Evolutionary conservation across 23 red algal species (phyloP).

Genomic region (Gracilariopsis chorda): DNA sequence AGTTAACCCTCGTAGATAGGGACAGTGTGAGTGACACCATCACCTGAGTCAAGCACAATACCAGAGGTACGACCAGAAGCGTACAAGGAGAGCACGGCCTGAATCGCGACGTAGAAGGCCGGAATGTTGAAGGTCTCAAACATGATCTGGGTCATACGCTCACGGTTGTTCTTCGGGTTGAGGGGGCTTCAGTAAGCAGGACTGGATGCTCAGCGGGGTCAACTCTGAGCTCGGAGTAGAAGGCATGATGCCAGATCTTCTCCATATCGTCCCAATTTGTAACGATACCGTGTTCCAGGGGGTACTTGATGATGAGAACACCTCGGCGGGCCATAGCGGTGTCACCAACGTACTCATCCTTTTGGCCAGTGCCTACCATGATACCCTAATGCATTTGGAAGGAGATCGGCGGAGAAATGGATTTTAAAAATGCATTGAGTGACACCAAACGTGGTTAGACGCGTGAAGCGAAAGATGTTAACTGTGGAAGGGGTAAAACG

Average conservation of each 20-base stretch:
- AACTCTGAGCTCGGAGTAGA: conserved; percentile 97
- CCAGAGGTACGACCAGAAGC: conserved; percentile 98
- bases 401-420: not conserved
- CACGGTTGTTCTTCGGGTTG: conserved; percentile 97
- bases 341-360: conserved; percentile 99
- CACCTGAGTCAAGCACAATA: conserved; percentile 98
- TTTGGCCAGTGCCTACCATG: conserved; percentile 98
- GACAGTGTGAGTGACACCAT: conserved; percentile 99
- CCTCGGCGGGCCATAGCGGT: conserved; percentile 94
- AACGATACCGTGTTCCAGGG: conserved; percentile 99
- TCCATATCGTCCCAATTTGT: conserved; percentile 99
- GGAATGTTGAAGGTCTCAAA: conserved; percentile 99
- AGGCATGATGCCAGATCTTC: conserved; percentile 99
- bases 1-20: conserved; percentile 99
- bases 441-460: not conserved
- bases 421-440: not conserved
- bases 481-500: not conserved
- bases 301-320: conserved; percentile 98
- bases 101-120: conserved; percentile 99
- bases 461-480: not conserved
- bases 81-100: conserved; percentile 98
- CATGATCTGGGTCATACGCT: conserved; percentile 99
- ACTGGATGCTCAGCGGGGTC: conserved; percentile 94
- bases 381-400: conserved; percentile 44
- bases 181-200: conserved; percentile 98